Percentiles rank a stretch among this genome's conserved stretches.
phyloP scores from a whole-genome alignment of 495 filamentous ascomycete species.

The Tuber melanosporum region DNA sequence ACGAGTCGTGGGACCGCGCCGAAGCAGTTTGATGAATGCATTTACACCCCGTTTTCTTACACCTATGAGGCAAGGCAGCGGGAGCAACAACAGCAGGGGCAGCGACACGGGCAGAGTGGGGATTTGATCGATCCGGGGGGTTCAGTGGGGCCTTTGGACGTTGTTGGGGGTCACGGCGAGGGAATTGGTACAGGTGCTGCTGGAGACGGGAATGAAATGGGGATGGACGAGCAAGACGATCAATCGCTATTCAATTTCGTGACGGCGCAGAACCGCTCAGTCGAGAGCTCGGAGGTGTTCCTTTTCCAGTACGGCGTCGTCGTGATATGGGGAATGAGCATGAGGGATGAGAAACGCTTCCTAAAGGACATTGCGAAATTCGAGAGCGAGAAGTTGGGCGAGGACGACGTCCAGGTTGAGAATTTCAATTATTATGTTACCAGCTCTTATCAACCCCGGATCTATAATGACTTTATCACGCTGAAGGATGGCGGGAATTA shows the following conservation, averaged over 20 bases:
- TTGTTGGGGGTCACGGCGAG: conserved; percentile 36
- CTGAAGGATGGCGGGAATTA: conserved; percentile 87
- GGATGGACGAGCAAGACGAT: conserved; percentile 33
- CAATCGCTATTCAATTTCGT: conserved; percentile 38
- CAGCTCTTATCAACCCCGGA: conserved; percentile 88
- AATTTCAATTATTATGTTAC: conserved; percentile 99
- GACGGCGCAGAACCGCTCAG: conserved; percentile 43
- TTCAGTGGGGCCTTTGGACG: conserved; percentile 31
- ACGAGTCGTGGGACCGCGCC: conserved; percentile 70
- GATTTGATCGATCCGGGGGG: conserved; percentile 45
- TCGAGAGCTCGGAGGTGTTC: conserved; percentile 90
- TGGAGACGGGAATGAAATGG: conserved; percentile 20
- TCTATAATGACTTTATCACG: conserved; percentile 98
- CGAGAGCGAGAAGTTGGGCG: conserved; percentile 77
- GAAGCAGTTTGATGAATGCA: conserved; percentile 91
- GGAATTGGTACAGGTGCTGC: conserved; percentile 11
- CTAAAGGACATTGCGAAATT: conserved; percentile 94
- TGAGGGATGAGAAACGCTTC: conserved; percentile 75
- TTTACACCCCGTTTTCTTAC: conserved; percentile 89
- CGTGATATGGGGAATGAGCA: conserved; percentile 99
- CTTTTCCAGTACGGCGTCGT: conserved; percentile 97
- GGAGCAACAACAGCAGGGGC: neutral
- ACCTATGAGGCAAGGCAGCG: conserved; percentile 11
- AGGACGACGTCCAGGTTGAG: conserved; percentile 86
- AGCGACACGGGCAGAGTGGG: conserved; percentile 36